A percentile compares a stretch with the other conserved stretches of the same genome.
Conservation (phyloP, 2,329 filamentous ascomycete species). For the Diaporthe sp. region DNA sequence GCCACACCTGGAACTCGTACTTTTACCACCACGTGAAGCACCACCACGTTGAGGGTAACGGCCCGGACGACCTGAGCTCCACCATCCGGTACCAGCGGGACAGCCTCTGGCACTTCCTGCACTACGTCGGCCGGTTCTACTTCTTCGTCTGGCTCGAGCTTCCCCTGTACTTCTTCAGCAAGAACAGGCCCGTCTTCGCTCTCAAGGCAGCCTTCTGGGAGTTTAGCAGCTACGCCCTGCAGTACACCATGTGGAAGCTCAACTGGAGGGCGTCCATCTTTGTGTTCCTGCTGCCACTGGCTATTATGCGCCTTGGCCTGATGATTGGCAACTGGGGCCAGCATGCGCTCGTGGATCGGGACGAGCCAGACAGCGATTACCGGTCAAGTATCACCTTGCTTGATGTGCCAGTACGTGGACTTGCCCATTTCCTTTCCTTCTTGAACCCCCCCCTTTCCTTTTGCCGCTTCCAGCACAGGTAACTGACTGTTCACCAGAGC, state of each 20-base stretch:
- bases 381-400: conserved; percentile 84
- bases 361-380: conserved; percentile 82
- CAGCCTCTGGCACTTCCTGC: conserved; percentile 72
- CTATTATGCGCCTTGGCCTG: conserved; percentile 75
- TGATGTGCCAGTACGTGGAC: conserved; percentile 78
- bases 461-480: background rate
- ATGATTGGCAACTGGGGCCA: conserved; percentile 91
- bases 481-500: conserved; percentile 62
- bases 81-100: conserved; percentile 84
- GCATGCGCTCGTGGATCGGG: conserved; percentile 82
- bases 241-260: conserved; percentile 63
- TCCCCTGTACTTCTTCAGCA: conserved; percentile 78
- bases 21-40: conserved; percentile 90
- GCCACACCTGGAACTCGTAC: conserved; percentile 88
- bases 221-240: conserved; percentile 64
- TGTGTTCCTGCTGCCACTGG: conserved; percentile 75
- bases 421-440: background rate
- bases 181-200: conserved; percentile 67
- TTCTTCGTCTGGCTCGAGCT: conserved; percentile 82
- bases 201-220: conserved; percentile 73
- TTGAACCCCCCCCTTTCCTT: background rate
- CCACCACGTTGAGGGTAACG: conserved; percentile 84
- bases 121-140: conserved; percentile 80
- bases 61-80: conserved; percentile 80
- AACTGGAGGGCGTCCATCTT: conserved; percentile 72